Evolutionary conservation across 257 asterid species (phyloP).

Genomic region (Nicotiana noctiflora): DNA sequence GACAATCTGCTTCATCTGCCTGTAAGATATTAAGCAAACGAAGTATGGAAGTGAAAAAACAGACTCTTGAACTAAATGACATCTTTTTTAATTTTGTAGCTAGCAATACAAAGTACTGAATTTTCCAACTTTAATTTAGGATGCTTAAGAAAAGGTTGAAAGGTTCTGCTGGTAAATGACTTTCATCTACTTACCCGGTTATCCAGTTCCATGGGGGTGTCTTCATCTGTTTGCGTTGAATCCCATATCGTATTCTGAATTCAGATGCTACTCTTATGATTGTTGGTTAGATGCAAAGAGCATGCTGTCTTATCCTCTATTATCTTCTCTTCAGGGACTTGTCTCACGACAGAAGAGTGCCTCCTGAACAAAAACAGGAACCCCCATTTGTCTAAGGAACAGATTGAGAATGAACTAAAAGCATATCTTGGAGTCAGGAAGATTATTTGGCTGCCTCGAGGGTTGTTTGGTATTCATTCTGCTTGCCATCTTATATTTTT

Average conservation of each 20-base stretch:
- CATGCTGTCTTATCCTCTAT: not conserved
- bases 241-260: not conserved
- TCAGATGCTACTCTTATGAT: not conserved
- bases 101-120: not conserved
- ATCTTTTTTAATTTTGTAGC: not conserved
- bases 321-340: constrained; percentile 64
- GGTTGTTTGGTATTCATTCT: constrained; percentile 57
- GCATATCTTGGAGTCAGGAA: constrained; percentile 82
- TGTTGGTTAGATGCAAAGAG: not conserved
- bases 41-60: not conserved
- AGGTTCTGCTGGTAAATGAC: not conserved
- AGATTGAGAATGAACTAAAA: constrained; percentile 73
- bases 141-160: not conserved
- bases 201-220: not conserved
- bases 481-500: constrained; percentile 2
- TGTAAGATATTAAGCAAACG: not conserved
- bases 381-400: constrained; percentile 64
- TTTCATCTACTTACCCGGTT: not conserved
- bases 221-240: not conserved
- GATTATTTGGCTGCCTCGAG: constrained; percentile 90
- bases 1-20: not conserved
- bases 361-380: constrained; percentile 85
- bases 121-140: not conserved
- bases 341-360: constrained; percentile 96
- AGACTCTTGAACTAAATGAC: constrained; percentile 1